A percentile compares a stretch with the other conserved stretches of the same genome.
Evolutionary conservation across 1,284 basidiomycete species (phyloP).

Genomic region (Malassezia restricta): DNA sequence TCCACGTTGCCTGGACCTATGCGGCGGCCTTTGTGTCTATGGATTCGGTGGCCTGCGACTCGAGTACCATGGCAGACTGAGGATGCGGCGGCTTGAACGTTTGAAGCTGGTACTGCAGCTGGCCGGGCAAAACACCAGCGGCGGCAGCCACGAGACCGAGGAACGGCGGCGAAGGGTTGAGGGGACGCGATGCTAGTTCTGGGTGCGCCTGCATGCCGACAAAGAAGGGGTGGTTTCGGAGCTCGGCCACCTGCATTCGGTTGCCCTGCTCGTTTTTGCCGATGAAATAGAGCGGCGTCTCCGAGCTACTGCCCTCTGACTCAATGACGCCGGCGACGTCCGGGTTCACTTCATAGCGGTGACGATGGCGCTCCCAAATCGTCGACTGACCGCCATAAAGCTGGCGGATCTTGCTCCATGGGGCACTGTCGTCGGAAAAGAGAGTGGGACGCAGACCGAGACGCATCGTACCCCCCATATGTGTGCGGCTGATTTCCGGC

Average conservation of each 20-base stretch:
- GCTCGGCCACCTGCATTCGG: constrained; percentile 91
- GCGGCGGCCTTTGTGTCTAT: not conserved
- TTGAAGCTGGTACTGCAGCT: constrained; percentile 58
- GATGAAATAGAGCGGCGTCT: constrained; percentile 43
- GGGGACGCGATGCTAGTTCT: constrained; percentile 94
- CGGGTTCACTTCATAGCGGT: constrained; percentile 95
- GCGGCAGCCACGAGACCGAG: constrained; percentile 87
- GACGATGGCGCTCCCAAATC: constrained; percentile 94
- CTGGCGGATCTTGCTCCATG: constrained; percentile 54
- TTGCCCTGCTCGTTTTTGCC: constrained; percentile 92
- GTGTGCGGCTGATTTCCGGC: constrained; percentile 95
- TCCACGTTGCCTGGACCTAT: not conserved
- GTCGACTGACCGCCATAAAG: constrained; percentile 73
- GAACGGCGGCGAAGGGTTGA: constrained; percentile 95
- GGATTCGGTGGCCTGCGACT: constrained; percentile 3
- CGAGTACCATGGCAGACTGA: constrained; percentile 35
- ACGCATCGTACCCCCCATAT: constrained; percentile 97
- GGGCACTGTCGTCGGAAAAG: constrained; percentile 56
- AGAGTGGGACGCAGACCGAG: constrained; percentile 86
- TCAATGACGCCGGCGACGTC: constrained; percentile 65
- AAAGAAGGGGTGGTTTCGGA: constrained; percentile 82
- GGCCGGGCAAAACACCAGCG: constrained; percentile 60
- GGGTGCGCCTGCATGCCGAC: constrained; percentile 92
- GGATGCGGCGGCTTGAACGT: constrained; percentile 52
- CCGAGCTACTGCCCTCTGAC: constrained; percentile 21